phyloP scores from a whole-genome alignment of 2,329 filamentous ascomycete species.

The Aspergillus quadricinctus region DNA sequence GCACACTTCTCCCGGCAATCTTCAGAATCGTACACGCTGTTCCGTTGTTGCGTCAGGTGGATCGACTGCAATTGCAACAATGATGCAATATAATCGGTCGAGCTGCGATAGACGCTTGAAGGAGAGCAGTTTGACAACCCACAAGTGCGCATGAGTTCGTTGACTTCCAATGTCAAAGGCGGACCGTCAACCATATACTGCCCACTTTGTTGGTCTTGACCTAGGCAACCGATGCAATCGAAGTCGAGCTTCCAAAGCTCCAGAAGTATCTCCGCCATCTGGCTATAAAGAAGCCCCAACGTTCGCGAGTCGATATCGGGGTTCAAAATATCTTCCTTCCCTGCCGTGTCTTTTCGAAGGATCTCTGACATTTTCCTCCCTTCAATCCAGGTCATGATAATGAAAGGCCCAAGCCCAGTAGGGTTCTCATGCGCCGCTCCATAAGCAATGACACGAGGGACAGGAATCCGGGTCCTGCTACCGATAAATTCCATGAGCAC shows the following conservation, averaged over 20 bases:
- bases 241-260: constrained; percentile 5
- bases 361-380: constrained; percentile 5
- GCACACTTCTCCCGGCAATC: constrained; percentile 9
- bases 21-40: constrained; percentile 2
- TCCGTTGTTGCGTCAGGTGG: constrained; percentile 1
- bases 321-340: neutral
- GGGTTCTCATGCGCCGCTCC: constrained; percentile 1
- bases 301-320: neutral
- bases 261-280: constrained; percentile 6
- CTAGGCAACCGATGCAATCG: constrained; percentile 1
- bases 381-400: constrained; percentile 11
- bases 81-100: constrained; percentile 4
- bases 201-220: neutral
- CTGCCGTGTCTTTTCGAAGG: neutral
- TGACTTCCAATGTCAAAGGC: neutral
- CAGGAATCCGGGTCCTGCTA: constrained; percentile 3
- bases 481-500: constrained; percentile 4
- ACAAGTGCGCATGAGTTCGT: constrained; percentile 6
- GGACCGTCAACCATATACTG: neutral
- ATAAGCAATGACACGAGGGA: constrained; percentile 4
- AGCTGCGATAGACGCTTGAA: neutral
- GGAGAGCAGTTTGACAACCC: neutral
- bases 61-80: neutral
- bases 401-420: constrained; percentile 7
- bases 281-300: constrained; percentile 1